These are phyloP conservation scores for Mortierella sp. DNA, from an alignment of 371 early-diverging fungal genomes.

Conservation along the genomic window DNA sequence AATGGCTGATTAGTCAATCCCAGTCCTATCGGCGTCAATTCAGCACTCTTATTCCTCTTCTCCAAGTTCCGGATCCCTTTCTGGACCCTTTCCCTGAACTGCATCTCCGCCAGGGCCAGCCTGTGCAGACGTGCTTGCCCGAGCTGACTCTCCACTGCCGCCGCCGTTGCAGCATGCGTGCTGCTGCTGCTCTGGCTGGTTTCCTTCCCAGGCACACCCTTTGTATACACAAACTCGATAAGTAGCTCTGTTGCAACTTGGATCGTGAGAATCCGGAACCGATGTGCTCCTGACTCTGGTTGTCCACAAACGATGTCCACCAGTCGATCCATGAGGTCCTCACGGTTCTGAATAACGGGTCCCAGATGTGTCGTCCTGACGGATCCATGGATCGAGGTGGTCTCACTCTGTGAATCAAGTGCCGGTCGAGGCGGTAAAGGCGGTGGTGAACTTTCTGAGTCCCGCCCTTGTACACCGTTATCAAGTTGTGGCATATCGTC, in stretches of 20 bases:
- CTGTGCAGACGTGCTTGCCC: constrained; percentile 39
- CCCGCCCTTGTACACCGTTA: too few relatives aligned
- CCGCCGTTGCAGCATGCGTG: constrained; percentile 13
- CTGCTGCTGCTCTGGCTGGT: constrained; percentile 6
- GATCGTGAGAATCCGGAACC: constrained; percentile 50
- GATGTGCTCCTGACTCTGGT: constrained; percentile 43
- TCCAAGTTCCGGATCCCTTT: constrained; percentile 34
- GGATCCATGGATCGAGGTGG: constrained; percentile 8
- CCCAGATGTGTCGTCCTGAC: constrained; percentile 10
- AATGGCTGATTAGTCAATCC: constrained; percentile 10
- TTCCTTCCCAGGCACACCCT: constrained; percentile 24
- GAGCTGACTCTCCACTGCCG: constrained; percentile 31
- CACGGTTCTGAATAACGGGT: constrained; percentile 34
- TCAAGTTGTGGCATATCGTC: not conserved
- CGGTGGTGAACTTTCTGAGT: constrained; percentile 15
- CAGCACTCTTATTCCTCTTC: constrained; percentile 14
- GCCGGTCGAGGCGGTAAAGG: constrained; percentile 31
- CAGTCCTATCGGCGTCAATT: not conserved
- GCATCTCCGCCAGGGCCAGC: constrained; percentile 44
- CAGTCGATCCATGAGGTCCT: constrained; percentile 42
- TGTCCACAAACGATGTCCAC: constrained; percentile 45
- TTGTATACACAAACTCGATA: constrained; percentile 46
- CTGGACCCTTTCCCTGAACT: constrained; percentile 36
- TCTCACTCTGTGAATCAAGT: constrained; percentile 6
- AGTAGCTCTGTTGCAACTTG: constrained; percentile 47